phyloP scores from a whole-genome alignment of 2,329 filamentous ascomycete species.

The Arthrobotrys iridis region DNA sequence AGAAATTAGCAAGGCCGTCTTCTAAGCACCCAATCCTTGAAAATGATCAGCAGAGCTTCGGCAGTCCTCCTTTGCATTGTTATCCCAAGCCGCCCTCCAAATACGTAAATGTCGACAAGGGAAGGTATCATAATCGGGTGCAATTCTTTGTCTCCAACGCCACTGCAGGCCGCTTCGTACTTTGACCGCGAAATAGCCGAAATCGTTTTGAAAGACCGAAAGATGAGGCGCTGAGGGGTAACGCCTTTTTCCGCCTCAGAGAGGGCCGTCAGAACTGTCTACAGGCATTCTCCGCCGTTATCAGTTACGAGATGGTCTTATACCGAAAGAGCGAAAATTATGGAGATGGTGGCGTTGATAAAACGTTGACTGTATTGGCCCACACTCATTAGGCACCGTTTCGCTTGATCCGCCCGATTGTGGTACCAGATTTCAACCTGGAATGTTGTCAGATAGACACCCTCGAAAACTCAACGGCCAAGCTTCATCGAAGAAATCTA shows the following conservation, averaged over 20 bases:
- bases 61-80: neutral
- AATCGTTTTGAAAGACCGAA: neutral
- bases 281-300: neutral
- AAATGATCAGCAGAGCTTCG: neutral
- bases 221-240: constrained; percentile 10
- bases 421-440: too few species aligned
- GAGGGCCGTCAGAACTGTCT: constrained; percentile 10
- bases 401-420: neutral
- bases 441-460: too few species aligned
- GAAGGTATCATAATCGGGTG: neutral
- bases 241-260: constrained; percentile 21
- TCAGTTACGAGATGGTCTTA: neutral
- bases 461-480: too few species aligned
- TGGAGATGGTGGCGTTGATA: constrained; percentile 16
- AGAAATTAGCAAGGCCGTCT: neutral
- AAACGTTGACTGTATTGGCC: neutral
- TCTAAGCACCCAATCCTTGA: neutral
- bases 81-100: constrained; percentile 9
- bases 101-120: neutral
- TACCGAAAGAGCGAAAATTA: constrained; percentile 4
- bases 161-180: neutral
- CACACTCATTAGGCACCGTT: constrained; percentile 4
- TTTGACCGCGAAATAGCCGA: neutral
- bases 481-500: too few species aligned
- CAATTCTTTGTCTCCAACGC: neutral